Evolutionary conservation across 352 stramenopile species (phyloP), one percentile per base, ranked within the genome.

Genomic region (Globisporangium abappressorium): DNA sequence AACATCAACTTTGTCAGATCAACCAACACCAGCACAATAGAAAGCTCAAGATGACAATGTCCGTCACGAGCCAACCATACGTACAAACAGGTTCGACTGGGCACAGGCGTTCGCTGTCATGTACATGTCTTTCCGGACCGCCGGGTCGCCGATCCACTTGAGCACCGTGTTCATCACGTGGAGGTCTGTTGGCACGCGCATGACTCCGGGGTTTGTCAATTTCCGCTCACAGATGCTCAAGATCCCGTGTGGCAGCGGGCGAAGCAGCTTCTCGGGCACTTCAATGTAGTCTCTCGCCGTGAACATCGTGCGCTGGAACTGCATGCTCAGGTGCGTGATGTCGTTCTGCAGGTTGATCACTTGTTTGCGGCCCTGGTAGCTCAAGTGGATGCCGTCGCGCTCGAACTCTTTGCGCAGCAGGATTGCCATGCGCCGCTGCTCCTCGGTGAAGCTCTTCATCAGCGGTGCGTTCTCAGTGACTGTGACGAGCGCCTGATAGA

Each of bases 331-430:
- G 56, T 87, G 73, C 49, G 85, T 95, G 43, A 98, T 91, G 41
- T 94, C 82, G 67, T 95, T 95, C 65, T 98, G 91, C 38, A 98
- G 55, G 51, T 82, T 65, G 57, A 97, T 90, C n/a, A 98, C 89
- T 28, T 90, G 71, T 46, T 87, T 73, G 4, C 94, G 84, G 28
- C 92, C 71, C 22, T 77, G 57, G n/a, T 84, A 57, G 0, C 83
- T 70, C 56, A 99, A 76, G 78, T 98, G 94, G 70, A 98, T 98
- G 15, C 96, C 96, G 75, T 99, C 96, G 7, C 92, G 81, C 80
- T 99, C 95, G 68, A 98, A 99, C 69, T 99, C 97, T 9, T 87
- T 82, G 49, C 88, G 85, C 47, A 99, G 75, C 26, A 98, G 73
- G 20, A 81, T 61, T 8, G 80, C 90, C 89, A 99, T 97, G 54